Percentiles rank a stretch among this genome's conserved stretches.
Evolutionary conservation across 108 stramenopile genomes (phyloP).

Genomic region (Pseudonitzschia pungens): DNA sequence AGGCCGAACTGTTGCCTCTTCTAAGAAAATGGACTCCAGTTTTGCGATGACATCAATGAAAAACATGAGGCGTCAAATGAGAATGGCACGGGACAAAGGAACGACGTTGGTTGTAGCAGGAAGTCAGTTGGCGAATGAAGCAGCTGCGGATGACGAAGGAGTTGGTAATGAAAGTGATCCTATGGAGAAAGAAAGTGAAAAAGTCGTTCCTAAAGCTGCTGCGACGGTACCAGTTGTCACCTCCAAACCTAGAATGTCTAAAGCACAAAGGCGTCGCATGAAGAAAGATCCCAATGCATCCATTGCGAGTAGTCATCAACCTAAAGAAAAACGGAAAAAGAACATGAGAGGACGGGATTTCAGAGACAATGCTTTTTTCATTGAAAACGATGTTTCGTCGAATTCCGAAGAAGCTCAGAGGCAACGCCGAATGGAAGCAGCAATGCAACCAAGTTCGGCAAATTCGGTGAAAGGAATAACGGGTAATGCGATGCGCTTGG

Average conservation of each 20-base stretch:
- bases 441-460: slow-evolving; percentile 82
- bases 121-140: slow-evolving; percentile 43
- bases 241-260: slow-evolving; percentile 81
- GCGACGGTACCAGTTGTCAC: background rate
- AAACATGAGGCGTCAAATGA: slow-evolving; percentile 88
- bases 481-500: slow-evolving; percentile 65
- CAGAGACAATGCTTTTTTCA: slow-evolving; percentile 80
- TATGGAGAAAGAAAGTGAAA: slow-evolving; percentile 3
- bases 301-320: background rate
- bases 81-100: slow-evolving; percentile 81
- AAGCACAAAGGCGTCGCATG: slow-evolving; percentile 86
- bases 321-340: slow-evolving; percentile 53
- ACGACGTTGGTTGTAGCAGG: slow-evolving; percentile 77
- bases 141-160: slow-evolving; percentile 43
- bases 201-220: background rate
- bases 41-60: slow-evolving; percentile 86
- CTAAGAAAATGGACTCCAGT: slow-evolving; percentile 55
- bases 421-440: slow-evolving; percentile 76
- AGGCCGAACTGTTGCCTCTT: slow-evolving; percentile 47
- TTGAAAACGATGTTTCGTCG: slow-evolving; percentile 79
- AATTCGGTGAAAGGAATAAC: slow-evolving; percentile 48
- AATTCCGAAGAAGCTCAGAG: slow-evolving; percentile 70
- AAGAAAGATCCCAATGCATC: slow-evolving; percentile 67
- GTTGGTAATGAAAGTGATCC: slow-evolving; percentile 14
- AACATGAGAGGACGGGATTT: slow-evolving; percentile 61